Base-by-base conservation (phyloP, 2,329 filamentous ascomycete genomes). In the Scortechinia acanthostroma region DNA sequence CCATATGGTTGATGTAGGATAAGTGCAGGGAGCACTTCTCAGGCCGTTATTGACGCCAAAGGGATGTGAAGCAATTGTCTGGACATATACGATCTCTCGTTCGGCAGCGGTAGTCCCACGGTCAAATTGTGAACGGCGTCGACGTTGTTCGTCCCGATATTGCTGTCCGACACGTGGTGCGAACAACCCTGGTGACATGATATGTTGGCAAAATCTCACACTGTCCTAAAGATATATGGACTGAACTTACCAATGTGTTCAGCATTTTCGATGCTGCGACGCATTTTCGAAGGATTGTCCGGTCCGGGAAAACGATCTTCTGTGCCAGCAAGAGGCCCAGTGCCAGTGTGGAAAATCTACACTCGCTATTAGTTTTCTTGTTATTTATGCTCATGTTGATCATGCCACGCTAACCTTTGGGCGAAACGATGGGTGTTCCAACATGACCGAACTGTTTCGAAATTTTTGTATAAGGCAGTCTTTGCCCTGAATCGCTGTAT, bases 401-500 rank as follows among this genome's bases (percentile, higher is more conserved):
- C 43, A 5, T 1, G 2, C 21, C 3, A 4, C 4, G 48, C 59
- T 52, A 61, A 90, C 86, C 73, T 94, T 94, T 1, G 93, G 93
- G 1, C 89, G 83, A 55, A 89, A 95, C 44, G 85, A 81, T 1
- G 80, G 72, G 10, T 82, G 77, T 64, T 97, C 91, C 1, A 91
- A 72, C 89, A 97, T 96, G 22, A 98, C 90, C 0, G 89, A 91
- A 30, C 89, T 95, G 68, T 98, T 98, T 25, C 93, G 83, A 58
- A 98, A 98, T 59, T 97, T 96, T 61, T 94, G 87, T 4, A 96
- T 80, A 0, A 97, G 73, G 51, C 88, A 91, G 57, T 95, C 90
- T 50, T 86, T 85, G 42, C 93, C 93, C 68, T 98, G 93, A 48
- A 95, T 91, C 13, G 91, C 86, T 90, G 47, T 35, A 43, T 19